Evolutionary conservation across 2,329 filamentous ascomycete species (phyloP).

Genomic region (Sclerotinia subarctica): DNA sequence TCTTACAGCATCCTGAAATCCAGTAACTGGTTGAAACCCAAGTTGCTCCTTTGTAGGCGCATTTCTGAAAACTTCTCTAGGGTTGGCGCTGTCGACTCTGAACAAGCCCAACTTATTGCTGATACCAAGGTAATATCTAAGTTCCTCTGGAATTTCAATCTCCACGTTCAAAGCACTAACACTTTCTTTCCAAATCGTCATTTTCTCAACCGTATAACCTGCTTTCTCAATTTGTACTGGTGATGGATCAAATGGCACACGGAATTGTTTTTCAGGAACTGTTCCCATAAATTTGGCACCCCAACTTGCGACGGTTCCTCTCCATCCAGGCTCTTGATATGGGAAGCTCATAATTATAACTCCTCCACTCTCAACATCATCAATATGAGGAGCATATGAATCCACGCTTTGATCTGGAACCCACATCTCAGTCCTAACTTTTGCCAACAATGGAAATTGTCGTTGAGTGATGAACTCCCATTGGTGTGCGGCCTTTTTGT

Average conservation of each 20-base stretch:
- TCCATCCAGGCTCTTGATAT: slow-evolving; percentile 50
- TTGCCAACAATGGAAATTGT: slow-evolving; percentile 67
- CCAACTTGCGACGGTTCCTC: slow-evolving; percentile 46
- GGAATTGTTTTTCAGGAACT: slow-evolving; percentile 59
- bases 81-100: slow-evolving; percentile 56
- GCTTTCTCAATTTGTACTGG: slow-evolving; percentile 54
- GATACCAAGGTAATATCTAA: slow-evolving; percentile 64
- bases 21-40: slow-evolving; percentile 62
- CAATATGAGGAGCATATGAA: slow-evolving; percentile 47
- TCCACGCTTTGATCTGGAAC: slow-evolving; percentile 59
- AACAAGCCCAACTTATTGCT: slow-evolving; percentile 66
- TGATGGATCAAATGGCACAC: slow-evolving; percentile 63
- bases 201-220: slow-evolving; percentile 57
- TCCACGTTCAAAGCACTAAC: slow-evolving; percentile 55
- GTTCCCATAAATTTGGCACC: slow-evolving; percentile 52
- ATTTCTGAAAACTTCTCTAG: slow-evolving; percentile 58
- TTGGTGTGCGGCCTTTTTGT: slow-evolving; percentile 44
- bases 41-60: slow-evolving; percentile 57
- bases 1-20: slow-evolving; percentile 68
- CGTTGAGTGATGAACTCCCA: slow-evolving; percentile 74
- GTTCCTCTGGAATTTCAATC: slow-evolving; percentile 57
- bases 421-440: slow-evolving; percentile 66
- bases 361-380: slow-evolving; percentile 51
- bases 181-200: slow-evolving; percentile 63
- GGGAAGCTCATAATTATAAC: slow-evolving; percentile 68